phyloP scores from a whole-genome alignment of 371 early-diverging fungal genomes.

The Quaeritorhiza haematococci region DNA sequence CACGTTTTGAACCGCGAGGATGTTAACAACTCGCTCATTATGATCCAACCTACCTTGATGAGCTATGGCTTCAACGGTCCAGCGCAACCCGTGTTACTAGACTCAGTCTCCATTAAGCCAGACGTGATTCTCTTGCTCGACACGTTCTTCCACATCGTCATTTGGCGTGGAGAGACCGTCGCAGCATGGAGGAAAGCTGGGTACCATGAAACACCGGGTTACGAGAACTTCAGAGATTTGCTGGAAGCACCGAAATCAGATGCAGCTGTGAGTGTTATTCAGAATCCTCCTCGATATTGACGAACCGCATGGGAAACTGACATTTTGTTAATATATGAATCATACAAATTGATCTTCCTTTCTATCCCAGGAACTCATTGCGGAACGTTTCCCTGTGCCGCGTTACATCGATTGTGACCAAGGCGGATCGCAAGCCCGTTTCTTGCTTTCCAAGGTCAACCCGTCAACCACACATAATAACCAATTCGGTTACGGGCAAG shows the following conservation, averaged over 20 bases:
- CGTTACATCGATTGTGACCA: slow-evolving; percentile 97
- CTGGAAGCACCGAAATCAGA: slow-evolving; percentile 85
- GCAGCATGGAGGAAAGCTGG: slow-evolving; percentile 90
- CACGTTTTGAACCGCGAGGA: slow-evolving; percentile 93
- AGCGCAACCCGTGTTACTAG: slow-evolving; percentile 93
- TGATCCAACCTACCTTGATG: slow-evolving; percentile 98
- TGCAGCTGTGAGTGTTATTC: slow-evolving; percentile 57
- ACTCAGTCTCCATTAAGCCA: slow-evolving; percentile 94
- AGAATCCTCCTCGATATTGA: no score
- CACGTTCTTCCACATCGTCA: slow-evolving; percentile 96
- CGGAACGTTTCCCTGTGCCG: slow-evolving; percentile 96
- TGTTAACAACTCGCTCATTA: slow-evolving; percentile 92
- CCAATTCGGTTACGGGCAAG: slow-evolving; percentile 38
- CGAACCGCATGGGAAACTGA: no score
- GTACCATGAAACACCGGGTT: slow-evolving; percentile 86
- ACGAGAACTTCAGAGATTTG: slow-evolving; percentile 90
- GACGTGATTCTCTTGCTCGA: slow-evolving; percentile 96
- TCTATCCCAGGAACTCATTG: slow-evolving; percentile 85
- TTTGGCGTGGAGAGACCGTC: slow-evolving; percentile 92
- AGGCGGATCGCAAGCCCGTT: slow-evolving; percentile 98
- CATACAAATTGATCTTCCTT: neutral
- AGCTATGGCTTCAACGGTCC: slow-evolving; percentile 87
- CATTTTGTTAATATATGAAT: slow-evolving; percentile 3
- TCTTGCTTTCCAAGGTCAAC: slow-evolving; percentile 97
- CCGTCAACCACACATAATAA: slow-evolving; percentile 94